A percentile compares a stretch with the other conserved stretches of the same genome.
Evolutionary conservation across 306 rosid genomes (phyloP).

Genomic region (Alnus rubra): DNA sequence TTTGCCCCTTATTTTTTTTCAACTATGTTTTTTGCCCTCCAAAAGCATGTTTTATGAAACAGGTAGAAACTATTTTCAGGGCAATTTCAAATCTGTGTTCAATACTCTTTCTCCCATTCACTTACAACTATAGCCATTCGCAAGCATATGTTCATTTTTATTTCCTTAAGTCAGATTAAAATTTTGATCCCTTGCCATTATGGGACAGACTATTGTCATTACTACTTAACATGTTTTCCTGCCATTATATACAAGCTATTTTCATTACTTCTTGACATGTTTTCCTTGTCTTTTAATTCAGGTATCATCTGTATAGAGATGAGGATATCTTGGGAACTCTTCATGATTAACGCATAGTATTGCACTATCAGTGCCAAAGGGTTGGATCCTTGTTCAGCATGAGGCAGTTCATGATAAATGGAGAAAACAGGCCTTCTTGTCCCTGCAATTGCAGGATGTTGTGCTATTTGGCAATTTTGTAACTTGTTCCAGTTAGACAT

Average conservation of each 20-base stretch:
- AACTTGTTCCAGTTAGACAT: not conserved
- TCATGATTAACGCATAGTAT: constrained; percentile 13
- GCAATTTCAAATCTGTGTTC: not conserved
- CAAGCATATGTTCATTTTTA: not conserved
- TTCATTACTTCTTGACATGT: not conserved
- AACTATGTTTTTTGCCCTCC: not conserved
- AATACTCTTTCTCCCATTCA: not conserved
- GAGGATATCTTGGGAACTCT: constrained; percentile 37
- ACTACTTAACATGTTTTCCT: not conserved
- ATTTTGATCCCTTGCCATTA: not conserved
- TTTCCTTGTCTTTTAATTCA: constrained; percentile 9
- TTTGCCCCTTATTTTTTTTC: not conserved
- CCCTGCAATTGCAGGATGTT: not conserved
- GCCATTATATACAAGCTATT: no score
- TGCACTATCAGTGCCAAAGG: not conserved
- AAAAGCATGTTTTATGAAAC: not conserved
- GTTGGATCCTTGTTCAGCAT: not conserved
- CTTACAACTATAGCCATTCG: not conserved
- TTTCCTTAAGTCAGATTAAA: not conserved
- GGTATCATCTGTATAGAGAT: constrained; percentile 34
- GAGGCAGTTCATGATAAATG: not conserved
- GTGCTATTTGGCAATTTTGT: not conserved
- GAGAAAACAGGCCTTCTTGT: not conserved
- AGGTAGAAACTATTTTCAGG: not conserved
- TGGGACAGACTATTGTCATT: not conserved